Evolutionary conservation across 257 asterid genomes (phyloP).

Genomic region (Phtheirospermum japonicum): DNA sequence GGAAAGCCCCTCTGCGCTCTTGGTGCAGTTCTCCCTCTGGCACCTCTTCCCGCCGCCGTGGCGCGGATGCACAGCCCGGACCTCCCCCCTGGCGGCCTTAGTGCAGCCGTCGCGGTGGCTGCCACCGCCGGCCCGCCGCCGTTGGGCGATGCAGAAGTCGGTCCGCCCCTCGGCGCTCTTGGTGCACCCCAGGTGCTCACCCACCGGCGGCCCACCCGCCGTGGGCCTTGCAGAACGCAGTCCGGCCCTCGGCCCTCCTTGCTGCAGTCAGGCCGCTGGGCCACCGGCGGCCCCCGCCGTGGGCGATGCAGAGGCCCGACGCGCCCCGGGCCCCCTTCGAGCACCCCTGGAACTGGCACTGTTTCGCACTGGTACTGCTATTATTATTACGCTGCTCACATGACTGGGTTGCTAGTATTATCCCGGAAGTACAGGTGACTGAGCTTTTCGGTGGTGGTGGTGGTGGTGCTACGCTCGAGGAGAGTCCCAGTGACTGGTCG

Average conservation of each 20-base stretch:
- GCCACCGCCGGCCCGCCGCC: constrained; percentile 97
- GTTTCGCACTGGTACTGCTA: constrained; percentile 56
- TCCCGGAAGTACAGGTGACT: constrained; percentile 98
- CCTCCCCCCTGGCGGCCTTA: constrained; percentile 89
- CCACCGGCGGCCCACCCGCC: constrained; percentile 97
- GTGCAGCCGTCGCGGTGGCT: constrained; percentile 60
- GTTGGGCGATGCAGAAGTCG: constrained; percentile 84
- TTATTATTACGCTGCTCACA: constrained; percentile 60
- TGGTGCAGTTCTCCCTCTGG: constrained; percentile 70
- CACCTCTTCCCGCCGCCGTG: constrained; percentile 99
- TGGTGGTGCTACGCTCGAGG: constrained; percentile 49
- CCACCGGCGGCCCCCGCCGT: constrained; percentile 97
- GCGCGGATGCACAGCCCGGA: constrained; percentile 92
- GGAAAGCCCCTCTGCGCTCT: constrained; percentile 92
- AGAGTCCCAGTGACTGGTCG: constrained; percentile 55
- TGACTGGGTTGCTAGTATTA: constrained; percentile 39
- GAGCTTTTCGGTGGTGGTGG: constrained; percentile 79
- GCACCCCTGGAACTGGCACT: constrained; percentile 84
- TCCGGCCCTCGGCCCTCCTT: constrained; percentile 97
- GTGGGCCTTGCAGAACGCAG: constrained; percentile 96
- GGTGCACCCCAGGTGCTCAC: constrained; percentile 80
- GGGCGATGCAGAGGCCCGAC: constrained; percentile 88
- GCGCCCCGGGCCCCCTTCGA: constrained; percentile 94
- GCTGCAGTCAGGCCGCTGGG: constrained; percentile 73
- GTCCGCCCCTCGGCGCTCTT: constrained; percentile 96